Evolutionary conservation across 169 alveolate species (phyloP).

Genomic region (Plasmodium inui): DNA sequence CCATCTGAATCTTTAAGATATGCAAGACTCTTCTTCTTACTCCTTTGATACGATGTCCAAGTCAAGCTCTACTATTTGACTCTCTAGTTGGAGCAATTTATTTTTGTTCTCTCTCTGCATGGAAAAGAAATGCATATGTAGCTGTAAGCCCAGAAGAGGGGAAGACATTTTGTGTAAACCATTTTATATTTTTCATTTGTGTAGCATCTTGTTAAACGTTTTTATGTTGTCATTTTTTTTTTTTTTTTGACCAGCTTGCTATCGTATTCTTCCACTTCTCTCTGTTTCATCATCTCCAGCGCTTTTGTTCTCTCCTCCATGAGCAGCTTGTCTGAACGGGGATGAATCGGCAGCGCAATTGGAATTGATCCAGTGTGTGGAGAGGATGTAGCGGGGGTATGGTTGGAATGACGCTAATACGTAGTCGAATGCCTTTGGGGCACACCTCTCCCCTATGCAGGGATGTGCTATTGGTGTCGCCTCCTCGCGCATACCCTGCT

Average conservation of each 20-base stretch:
- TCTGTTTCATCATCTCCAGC: neutral
- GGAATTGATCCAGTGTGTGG: neutral
- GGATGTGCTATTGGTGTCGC: neutral
- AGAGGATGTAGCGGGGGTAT: neutral
- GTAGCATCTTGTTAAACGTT: neutral
- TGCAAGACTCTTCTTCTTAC: neutral
- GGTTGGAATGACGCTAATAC: neutral
- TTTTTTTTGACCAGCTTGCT: constrained; percentile 16
- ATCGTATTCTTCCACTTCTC: constrained; percentile 49
- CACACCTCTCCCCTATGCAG: neutral
- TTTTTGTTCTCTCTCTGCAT: constrained; percentile 34
- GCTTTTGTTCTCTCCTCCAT: constrained; percentile 49
- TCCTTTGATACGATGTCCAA: constrained; percentile 33
- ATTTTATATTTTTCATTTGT: neutral
- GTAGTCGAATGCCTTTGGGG: neutral
- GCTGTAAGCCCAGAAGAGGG: neutral
- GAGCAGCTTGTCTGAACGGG: constrained; percentile 26
- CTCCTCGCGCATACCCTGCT: constrained; percentile 16
- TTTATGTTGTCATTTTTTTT: neutral
- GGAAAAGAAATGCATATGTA: neutral
- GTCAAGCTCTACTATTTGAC: constrained; percentile 32
- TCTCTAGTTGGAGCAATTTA: constrained; percentile 25
- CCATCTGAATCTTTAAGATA: neutral
- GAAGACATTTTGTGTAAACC: neutral
- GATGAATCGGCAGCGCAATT: neutral